Evolutionary conservation across 2,329 filamentous ascomycete genomes (phyloP).

Genomic region (Penicillium sclerotiorum): DNA sequence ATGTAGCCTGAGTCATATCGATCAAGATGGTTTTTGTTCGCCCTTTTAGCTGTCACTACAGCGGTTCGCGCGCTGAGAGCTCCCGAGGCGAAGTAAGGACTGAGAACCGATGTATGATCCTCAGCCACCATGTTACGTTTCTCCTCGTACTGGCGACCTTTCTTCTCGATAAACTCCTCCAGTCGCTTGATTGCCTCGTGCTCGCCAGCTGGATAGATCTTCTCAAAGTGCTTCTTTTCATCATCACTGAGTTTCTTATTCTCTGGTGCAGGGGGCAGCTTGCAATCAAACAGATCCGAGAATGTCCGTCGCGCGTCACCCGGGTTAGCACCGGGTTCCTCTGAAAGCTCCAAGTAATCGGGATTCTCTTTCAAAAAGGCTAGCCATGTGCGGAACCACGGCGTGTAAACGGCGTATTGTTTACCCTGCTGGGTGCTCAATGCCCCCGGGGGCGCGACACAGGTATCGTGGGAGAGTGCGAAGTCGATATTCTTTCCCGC

Average conservation of each 20-base stretch:
- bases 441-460: slow-evolving; percentile 74
- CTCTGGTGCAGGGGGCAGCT: slow-evolving; percentile 64
- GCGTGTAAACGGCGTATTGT: slow-evolving; percentile 82
- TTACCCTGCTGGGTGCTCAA: slow-evolving; percentile 69
- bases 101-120: slow-evolving; percentile 68
- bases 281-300: slow-evolving; percentile 59
- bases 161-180: slow-evolving; percentile 67
- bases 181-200: slow-evolving; percentile 68
- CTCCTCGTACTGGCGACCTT: slow-evolving; percentile 63
- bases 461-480: slow-evolving; percentile 77
- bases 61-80: slow-evolving; percentile 69
- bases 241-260: slow-evolving; percentile 64
- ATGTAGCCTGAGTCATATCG: slow-evolving; percentile 66
- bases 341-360: slow-evolving; percentile 65
- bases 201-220: slow-evolving; percentile 75
- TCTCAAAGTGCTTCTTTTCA: slow-evolving; percentile 59
- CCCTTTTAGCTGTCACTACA: slow-evolving; percentile 63
- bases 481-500: slow-evolving; percentile 68
- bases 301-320: slow-evolving; percentile 52
- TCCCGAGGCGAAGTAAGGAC: slow-evolving; percentile 72
- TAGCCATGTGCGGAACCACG: slow-evolving; percentile 80
- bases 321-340: slow-evolving; percentile 61
- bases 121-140: slow-evolving; percentile 67
- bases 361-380: slow-evolving; percentile 70
- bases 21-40: slow-evolving; percentile 66